phyloP scores from a whole-genome alignment of 1,284 basidiomycete genomes.

The Trichosporon sp. region DNA sequence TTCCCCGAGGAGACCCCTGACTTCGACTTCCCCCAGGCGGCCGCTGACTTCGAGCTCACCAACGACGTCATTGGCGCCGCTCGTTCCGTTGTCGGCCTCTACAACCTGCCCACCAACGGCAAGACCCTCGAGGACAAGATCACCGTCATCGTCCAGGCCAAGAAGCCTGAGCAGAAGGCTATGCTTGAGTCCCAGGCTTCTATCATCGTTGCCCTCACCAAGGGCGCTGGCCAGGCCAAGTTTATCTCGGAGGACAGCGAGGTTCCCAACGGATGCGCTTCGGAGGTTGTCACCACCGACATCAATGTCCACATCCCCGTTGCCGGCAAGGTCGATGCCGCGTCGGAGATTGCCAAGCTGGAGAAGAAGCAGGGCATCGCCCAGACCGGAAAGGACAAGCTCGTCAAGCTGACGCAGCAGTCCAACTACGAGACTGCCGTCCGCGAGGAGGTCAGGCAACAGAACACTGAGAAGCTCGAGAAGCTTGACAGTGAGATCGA shows the following conservation, averaged over 20 bases:
- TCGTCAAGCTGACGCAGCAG: conserved; percentile 67
- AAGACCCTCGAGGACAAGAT: conserved; percentile 51
- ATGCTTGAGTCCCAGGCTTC: conserved; percentile 67
- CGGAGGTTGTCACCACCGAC: conserved; percentile 69
- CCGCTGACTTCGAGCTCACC: conserved; percentile 79
- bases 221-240: conserved; percentile 72
- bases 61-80: conserved; percentile 74
- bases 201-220: conserved; percentile 78
- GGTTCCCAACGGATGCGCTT: conserved; percentile 84
- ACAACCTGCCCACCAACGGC: conserved; percentile 78
- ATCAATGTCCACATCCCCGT: conserved; percentile 78
- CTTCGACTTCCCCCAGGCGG: conserved; percentile 68
- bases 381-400: conserved; percentile 66
- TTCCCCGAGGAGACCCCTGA: conserved; percentile 63
- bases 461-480: conserved; percentile 66
- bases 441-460: conserved; percentile 66
- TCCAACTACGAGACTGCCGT: conserved; percentile 73
- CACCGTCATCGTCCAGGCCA: conserved; percentile 70
- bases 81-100: conserved; percentile 83
- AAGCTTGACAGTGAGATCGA: conserved; percentile 49
- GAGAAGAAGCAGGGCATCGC: conserved; percentile 78
- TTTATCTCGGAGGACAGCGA: conserved; percentile 58
- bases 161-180: conserved; percentile 59
- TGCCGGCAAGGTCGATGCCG: conserved; percentile 77
- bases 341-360: conserved; percentile 76